phyloP scores from a whole-genome alignment of 73 alveolate genomes.

The Paramecium biaurelia region DNA sequence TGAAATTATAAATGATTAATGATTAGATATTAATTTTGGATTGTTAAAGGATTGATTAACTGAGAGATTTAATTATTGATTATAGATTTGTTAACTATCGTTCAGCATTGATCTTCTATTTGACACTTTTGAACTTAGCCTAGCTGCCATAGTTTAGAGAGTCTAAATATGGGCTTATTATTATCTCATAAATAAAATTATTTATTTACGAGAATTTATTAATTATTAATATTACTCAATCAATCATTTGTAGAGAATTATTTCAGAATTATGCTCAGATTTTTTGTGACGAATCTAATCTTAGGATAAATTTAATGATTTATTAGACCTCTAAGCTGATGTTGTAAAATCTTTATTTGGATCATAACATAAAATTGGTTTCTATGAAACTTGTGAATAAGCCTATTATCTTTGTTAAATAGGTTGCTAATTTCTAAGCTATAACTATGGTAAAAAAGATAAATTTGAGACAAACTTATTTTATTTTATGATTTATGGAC shows the following conservation, averaged over 20 bases:
- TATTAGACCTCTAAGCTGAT: background rate
- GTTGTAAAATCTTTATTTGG: background rate
- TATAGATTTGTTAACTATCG: background rate
- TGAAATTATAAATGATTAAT: background rate
- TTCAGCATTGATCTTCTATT: background rate
- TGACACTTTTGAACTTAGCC: background rate
- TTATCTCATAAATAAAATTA: conserved; percentile 5
- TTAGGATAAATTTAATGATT: conserved; percentile 36
- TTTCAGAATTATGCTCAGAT: conserved; percentile 15
- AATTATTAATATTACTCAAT: background rate
- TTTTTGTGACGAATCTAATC: background rate
- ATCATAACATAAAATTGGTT: conserved; percentile 4
- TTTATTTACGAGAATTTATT: background rate
- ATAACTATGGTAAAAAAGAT: background rate
- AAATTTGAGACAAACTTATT: background rate
- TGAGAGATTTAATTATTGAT: background rate
- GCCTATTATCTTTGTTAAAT: background rate
- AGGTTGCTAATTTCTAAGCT: background rate
- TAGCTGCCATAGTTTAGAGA: background rate
- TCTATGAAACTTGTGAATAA: background rate
- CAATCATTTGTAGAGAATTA: background rate
- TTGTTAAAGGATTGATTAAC: background rate
- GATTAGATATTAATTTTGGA: background rate
- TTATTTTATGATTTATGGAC: background rate
- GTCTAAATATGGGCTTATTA: background rate